Percentiles rank a stretch among this genome's conserved stretches.
Conservation (phyloP, 192 early-diverging fungal species). For the Radiomyces spectabilis region DNA sequence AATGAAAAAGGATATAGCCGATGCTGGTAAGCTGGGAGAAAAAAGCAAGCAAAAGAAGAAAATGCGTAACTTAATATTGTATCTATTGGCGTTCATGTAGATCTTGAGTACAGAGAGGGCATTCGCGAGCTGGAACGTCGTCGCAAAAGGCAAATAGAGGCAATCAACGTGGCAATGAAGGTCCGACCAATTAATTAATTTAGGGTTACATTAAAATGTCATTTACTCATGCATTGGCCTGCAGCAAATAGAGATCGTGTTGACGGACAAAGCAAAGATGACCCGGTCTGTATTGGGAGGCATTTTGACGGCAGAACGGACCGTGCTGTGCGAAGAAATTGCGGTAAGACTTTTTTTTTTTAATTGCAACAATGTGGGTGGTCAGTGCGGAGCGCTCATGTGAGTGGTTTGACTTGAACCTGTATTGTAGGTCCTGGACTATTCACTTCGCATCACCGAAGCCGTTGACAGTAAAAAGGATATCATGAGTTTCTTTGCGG, state of each 20-base stretch:
- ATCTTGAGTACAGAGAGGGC: conserved; percentile 19
- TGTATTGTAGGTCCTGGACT: too few relatives aligned
- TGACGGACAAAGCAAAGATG: background rate
- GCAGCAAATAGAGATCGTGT: background rate
- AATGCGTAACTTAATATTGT: background rate
- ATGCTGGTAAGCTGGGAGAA: background rate
- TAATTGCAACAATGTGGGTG: background rate
- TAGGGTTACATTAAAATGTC: background rate
- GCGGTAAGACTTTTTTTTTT: background rate
- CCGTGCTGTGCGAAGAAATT: background rate
- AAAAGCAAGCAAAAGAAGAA: background rate
- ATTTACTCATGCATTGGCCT: background rate
- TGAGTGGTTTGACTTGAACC: too few relatives aligned
- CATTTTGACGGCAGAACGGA: background rate
- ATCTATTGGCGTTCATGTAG: background rate
- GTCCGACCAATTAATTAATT: background rate
- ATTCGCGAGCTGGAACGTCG: conserved; percentile 13
- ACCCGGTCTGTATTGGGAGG: background rate
- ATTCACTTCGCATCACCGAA: too few relatives aligned
- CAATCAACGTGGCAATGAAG: background rate
- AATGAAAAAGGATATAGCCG: conserved; percentile 1
- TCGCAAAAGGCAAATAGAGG: conserved; percentile 12
- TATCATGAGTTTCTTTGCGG: conserved; percentile 6
- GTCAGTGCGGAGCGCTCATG: too few relatives aligned
- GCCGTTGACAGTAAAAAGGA: conserved; percentile 15